phyloP scores from a whole-genome alignment of 2,329 filamentous ascomycete species.

The Periconia digitata region DNA sequence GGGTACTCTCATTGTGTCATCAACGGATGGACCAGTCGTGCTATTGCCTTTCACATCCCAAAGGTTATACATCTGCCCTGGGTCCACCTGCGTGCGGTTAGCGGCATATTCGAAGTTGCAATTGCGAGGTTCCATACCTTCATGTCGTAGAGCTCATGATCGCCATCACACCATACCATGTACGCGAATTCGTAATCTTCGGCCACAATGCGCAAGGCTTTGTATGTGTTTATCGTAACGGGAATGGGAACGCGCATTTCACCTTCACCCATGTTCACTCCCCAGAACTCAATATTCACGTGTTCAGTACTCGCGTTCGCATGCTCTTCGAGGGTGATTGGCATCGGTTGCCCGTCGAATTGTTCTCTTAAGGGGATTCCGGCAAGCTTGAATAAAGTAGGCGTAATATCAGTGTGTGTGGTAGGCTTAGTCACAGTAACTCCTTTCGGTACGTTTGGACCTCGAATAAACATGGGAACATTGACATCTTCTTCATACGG shows the following conservation, averaged over 20 bases:
- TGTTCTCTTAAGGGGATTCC: conserved; percentile 26
- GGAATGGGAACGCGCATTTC: conserved; percentile 3
- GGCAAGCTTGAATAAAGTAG: conserved; percentile 39
- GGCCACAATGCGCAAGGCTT: conserved; percentile 57
- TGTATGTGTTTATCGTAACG: conserved; percentile 59
- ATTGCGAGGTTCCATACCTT: conserved; percentile 43
- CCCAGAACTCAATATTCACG: conserved; percentile 46
- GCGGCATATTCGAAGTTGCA: not conserved
- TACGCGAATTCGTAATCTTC: conserved; percentile 64
- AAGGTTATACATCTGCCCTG: conserved; percentile 24
- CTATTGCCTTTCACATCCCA: conserved; percentile 36
- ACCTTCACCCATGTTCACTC: conserved; percentile 30
- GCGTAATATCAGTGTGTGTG: conserved; percentile 44
- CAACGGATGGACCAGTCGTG: not conserved
- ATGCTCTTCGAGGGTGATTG: conserved; percentile 22
- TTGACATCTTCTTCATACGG: conserved; percentile 46
- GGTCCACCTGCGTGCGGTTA: conserved; percentile 28
- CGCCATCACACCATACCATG: conserved; percentile 68
- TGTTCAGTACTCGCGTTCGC: conserved; percentile 32
- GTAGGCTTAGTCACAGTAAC: conserved; percentile 29
- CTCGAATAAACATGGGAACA: conserved; percentile 43
- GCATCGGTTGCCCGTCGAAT: conserved; percentile 41
- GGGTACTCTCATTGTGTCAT: not conserved
- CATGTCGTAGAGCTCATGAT: conserved; percentile 67
- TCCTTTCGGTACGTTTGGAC: conserved; percentile 34